These are phyloP conservation scores for Emergomyces africanus DNA, from an alignment of 2,329 filamentous ascomycete species.

Conservation along the genomic window DNA sequence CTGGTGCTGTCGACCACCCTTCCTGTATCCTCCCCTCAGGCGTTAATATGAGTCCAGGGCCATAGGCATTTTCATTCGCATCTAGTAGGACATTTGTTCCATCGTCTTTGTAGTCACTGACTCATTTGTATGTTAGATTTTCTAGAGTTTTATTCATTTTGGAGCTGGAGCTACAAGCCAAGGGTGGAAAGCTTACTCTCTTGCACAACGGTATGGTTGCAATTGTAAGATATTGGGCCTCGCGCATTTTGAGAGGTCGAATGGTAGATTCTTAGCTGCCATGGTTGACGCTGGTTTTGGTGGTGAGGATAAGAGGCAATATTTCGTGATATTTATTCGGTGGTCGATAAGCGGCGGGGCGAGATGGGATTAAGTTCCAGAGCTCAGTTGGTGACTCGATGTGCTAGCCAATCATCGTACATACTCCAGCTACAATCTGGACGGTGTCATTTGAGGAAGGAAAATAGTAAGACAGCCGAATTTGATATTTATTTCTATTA, in stretches of 20 bases:
- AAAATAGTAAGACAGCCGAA: not conserved
- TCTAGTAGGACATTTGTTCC: slow-evolving; percentile 92
- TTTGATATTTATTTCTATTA: not conserved
- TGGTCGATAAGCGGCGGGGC: not conserved
- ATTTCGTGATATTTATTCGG: slow-evolving; percentile 3
- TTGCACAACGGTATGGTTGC: slow-evolving; percentile 66
- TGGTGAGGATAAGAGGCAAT: slow-evolving; percentile 6
- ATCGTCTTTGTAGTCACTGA: slow-evolving; percentile 96
- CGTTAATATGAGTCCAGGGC: slow-evolving; percentile 56
- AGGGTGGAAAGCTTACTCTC: slow-evolving; percentile 49
- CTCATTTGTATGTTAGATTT: slow-evolving; percentile 16
- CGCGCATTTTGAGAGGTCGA: slow-evolving; percentile 62
- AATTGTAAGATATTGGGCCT: slow-evolving; percentile 64
- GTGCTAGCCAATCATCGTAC: not conserved
- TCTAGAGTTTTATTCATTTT: not conserved
- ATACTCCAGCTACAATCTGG: not conserved
- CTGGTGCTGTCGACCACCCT: slow-evolving; percentile 18
- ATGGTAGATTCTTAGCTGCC: slow-evolving; percentile 38
- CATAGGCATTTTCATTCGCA: slow-evolving; percentile 95
- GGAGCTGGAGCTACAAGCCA: not conserved
- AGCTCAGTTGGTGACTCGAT: not conserved
- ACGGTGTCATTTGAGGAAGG: not conserved
- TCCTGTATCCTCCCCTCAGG: slow-evolving; percentile 35
- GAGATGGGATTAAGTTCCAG: no score
- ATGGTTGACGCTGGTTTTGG: slow-evolving; percentile 18